phyloP scores from a whole-genome alignment of 2,329 filamentous ascomycete species.

The Stagonosporopsis cucurbitacearum region DNA sequence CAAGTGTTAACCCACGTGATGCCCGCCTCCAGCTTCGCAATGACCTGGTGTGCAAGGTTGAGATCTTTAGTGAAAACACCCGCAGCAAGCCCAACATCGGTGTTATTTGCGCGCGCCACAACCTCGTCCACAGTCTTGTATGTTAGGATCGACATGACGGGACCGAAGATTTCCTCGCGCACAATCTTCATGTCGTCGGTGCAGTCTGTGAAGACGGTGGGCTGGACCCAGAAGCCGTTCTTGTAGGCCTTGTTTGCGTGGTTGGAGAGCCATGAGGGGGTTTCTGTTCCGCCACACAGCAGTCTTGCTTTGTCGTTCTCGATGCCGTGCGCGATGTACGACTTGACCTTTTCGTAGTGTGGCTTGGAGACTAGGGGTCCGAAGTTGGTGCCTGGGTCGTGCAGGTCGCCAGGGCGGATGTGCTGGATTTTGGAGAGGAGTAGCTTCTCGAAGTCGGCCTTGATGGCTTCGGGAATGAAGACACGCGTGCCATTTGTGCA shows the following conservation, averaged over 20 bases:
- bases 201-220: slow-evolving; percentile 87
- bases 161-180: slow-evolving; percentile 86
- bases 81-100: slow-evolving; percentile 78
- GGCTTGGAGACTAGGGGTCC: slow-evolving; percentile 78
- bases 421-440: slow-evolving; percentile 73
- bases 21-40: slow-evolving; percentile 76
- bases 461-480: slow-evolving; percentile 73
- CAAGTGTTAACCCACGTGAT: slow-evolving; percentile 95
- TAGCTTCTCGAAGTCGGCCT: slow-evolving; percentile 70
- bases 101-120: slow-evolving; percentile 75
- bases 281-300: slow-evolving; percentile 72
- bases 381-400: slow-evolving; percentile 77
- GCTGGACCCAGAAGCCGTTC: slow-evolving; percentile 81
- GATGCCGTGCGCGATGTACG: slow-evolving; percentile 78
- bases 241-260: slow-evolving; percentile 51
- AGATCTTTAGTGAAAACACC: slow-evolving; percentile 82
- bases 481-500: slow-evolving; percentile 93
- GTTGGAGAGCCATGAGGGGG: slow-evolving; percentile 57
- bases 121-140: slow-evolving; percentile 76
- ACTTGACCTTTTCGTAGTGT: slow-evolving; percentile 79
- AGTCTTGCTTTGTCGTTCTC: slow-evolving; percentile 75
- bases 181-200: slow-evolving; percentile 81
- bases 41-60: slow-evolving; percentile 73
- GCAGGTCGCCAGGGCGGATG: slow-evolving; percentile 75
- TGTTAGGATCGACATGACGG: slow-evolving; percentile 80